phyloP scores from a whole-genome alignment of 78 protist genomes.

The Bigelowiella natans region DNA sequence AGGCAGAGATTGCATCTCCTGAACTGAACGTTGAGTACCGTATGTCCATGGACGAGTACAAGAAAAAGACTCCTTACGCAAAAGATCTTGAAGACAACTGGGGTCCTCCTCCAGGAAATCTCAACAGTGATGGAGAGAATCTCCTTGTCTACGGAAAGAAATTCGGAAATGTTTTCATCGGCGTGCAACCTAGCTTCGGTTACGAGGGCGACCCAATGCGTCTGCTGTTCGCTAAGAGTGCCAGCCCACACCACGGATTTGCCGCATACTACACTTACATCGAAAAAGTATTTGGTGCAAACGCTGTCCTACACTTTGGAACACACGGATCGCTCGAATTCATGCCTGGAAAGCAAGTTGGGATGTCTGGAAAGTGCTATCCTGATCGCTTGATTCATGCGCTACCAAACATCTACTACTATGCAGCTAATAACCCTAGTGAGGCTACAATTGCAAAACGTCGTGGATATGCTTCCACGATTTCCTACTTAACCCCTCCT shows the following conservation, averaged over 20 bases:
- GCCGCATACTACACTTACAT: conserved; percentile 44
- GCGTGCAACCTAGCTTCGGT: conserved; percentile 43
- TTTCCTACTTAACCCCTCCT: conserved; percentile 44
- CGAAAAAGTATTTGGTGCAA: conserved; percentile 33
- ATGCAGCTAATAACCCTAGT: conserved; percentile 42
- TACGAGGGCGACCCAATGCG: conserved; percentile 52
- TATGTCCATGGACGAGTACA: conserved; percentile 27
- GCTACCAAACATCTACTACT: conserved; percentile 37
- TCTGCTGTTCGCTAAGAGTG: conserved; percentile 30
- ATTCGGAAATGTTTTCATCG: conserved; percentile 40
- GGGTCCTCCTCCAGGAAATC: conserved; percentile 35
- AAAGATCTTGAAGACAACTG: conserved; percentile 33
- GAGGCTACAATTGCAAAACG: conserved; percentile 47
- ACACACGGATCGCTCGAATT: conserved; percentile 44
- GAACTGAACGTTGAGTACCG: conserved; percentile 32
- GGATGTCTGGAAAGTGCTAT: conserved; percentile 29
- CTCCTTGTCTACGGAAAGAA: conserved; percentile 30
- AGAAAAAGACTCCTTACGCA: conserved; percentile 27
- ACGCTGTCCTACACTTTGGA: conserved; percentile 47
- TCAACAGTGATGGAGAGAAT: conserved; percentile 36
- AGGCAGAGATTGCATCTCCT: conserved; percentile 31
- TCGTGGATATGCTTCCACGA: conserved; percentile 31
- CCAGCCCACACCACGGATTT: conserved; percentile 44
- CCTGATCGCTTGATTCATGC: conserved; percentile 35
- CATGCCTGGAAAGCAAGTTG: conserved; percentile 50